Conservation (phyloP, 805 yeast species). For the Yarrowia sp. region DNA sequence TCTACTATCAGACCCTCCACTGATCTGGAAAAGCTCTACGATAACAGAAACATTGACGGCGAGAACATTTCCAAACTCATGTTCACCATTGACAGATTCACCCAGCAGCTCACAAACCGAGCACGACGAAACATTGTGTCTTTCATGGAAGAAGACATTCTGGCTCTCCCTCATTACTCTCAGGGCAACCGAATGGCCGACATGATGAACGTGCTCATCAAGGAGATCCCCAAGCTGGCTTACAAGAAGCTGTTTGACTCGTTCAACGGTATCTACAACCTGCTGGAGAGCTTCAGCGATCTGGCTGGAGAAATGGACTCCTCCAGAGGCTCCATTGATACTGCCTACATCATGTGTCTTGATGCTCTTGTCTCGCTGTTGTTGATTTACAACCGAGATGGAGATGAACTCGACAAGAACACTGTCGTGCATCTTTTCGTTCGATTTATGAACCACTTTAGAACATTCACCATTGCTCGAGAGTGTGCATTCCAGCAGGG, state of each 20-base stretch:
- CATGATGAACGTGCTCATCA: conserved; percentile 6
- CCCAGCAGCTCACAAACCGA: conserved; percentile 1
- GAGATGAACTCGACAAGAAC: conserved; percentile 7
- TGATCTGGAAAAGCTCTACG: conserved; percentile 20
- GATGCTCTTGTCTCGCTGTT: conserved; percentile 6
- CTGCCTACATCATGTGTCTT: conserved; percentile 21
- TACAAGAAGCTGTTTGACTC: conserved; percentile 19
- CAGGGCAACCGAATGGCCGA: conserved; percentile 27
- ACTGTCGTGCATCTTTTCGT: neutral
- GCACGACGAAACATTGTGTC: conserved; percentile 19
- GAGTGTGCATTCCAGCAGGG: conserved; percentile 36
- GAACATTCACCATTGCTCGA: conserved; percentile 27
- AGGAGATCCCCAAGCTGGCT: conserved; percentile 24
- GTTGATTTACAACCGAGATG: conserved; percentile 26
- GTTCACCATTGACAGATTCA: conserved; percentile 19
- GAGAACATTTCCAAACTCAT: conserved; percentile 4
- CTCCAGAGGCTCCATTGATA: conserved; percentile 12
- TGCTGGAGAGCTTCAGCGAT: neutral
- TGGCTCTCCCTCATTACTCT: conserved; percentile 21
- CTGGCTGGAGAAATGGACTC: conserved; percentile 1
- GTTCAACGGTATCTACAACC: neutral
- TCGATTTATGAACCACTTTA: conserved; percentile 5
- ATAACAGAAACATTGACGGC: conserved; percentile 10
- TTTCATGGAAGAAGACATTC: conserved; percentile 23
- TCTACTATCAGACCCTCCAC: conserved; percentile 4